These are phyloP conservation scores for Hyparrhenia diplandra DNA, from an alignment of 176 grass and related monocot species.

Conservation along the genomic window DNA sequence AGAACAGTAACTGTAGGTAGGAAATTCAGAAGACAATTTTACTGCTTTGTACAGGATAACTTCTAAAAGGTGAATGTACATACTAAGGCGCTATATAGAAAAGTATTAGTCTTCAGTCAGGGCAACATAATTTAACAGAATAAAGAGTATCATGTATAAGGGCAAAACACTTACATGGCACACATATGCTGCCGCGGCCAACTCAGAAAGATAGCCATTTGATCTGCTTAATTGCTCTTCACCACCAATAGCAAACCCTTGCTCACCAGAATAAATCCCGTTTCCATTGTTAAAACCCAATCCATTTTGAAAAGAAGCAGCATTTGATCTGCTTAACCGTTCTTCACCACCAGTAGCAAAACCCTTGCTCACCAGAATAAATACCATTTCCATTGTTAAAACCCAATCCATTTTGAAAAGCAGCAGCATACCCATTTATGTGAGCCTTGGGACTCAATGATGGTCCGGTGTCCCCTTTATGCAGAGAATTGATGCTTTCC, in stretches of 20 bases:
- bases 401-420: constrained; percentile 69
- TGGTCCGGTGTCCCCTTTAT: constrained; percentile 17
- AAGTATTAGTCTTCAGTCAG: constrained; percentile 3
- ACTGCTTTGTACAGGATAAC: background rate
- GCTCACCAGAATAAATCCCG: constrained; percentile 64
- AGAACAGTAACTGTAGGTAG: background rate
- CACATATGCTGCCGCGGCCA: constrained; percentile 86
- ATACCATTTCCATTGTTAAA: constrained; percentile 86
- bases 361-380: constrained; percentile 65
- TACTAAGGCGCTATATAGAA: background rate
- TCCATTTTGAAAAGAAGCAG: constrained; percentile 68
- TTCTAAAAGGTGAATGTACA: background rate
- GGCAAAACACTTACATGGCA: constrained; percentile 67
- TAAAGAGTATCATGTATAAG: constrained; percentile 14
- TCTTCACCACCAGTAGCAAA: constrained; percentile 89
- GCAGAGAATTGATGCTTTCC: constrained; percentile 28
- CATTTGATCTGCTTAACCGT: constrained; percentile 28
- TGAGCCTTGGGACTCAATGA: constrained; percentile 17
- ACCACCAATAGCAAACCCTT: constrained; percentile 87
- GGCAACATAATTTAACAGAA: constrained; percentile 18
- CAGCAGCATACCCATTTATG: constrained; percentile 26
- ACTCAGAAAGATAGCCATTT: constrained; percentile 85
- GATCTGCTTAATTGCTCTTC: constrained; percentile 63
- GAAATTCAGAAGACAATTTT: background rate
- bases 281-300: constrained; percentile 88